Evolutionary conservation across 2,329 filamentous ascomycete species (phyloP).

Genomic region (Claviceps maximensis): DNA sequence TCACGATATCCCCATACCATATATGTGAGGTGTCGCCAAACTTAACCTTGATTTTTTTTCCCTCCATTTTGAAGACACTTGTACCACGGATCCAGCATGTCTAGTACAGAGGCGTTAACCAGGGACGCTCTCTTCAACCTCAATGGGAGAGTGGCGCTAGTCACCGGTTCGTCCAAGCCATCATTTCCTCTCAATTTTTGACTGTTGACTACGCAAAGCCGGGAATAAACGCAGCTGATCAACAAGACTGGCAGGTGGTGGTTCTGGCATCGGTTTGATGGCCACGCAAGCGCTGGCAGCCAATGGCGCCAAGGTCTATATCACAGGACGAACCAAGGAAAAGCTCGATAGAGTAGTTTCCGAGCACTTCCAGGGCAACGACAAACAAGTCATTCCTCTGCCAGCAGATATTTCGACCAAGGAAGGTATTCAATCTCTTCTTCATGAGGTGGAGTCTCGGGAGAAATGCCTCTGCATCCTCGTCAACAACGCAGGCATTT

Average conservation of each 20-base stretch:
- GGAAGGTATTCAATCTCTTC: constrained; percentile 42
- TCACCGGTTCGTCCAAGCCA: constrained; percentile 23
- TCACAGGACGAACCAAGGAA: constrained; percentile 50
- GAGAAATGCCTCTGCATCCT: constrained; percentile 50
- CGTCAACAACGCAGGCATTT: constrained; percentile 56
- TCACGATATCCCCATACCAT: no score
- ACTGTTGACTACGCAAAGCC: background rate
- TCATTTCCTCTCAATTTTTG: background rate
- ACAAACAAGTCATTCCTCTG: constrained; percentile 46
- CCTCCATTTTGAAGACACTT: background rate
- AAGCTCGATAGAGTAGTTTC: constrained; percentile 48
- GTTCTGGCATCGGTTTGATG: constrained; percentile 56
- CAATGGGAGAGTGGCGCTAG: constrained; percentile 29
- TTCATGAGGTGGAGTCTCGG: constrained; percentile 38
- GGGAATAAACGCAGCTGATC: background rate
- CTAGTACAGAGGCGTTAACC: constrained; percentile 16
- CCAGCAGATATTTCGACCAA: constrained; percentile 51
- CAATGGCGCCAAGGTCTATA: constrained; percentile 59
- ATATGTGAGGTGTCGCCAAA: no score
- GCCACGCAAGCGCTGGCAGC: constrained; percentile 51
- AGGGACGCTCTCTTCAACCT: constrained; percentile 28
- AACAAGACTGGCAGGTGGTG: constrained; percentile 24
- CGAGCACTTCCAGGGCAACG: constrained; percentile 38
- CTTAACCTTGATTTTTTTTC: no score
- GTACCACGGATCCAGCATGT: constrained; percentile 1